A percentile compares a stretch with the other conserved stretches of the same genome.
phyloP scores from a whole-genome alignment of 805 yeast genomes.

The Schwanniomyces polymorphus region DNA sequence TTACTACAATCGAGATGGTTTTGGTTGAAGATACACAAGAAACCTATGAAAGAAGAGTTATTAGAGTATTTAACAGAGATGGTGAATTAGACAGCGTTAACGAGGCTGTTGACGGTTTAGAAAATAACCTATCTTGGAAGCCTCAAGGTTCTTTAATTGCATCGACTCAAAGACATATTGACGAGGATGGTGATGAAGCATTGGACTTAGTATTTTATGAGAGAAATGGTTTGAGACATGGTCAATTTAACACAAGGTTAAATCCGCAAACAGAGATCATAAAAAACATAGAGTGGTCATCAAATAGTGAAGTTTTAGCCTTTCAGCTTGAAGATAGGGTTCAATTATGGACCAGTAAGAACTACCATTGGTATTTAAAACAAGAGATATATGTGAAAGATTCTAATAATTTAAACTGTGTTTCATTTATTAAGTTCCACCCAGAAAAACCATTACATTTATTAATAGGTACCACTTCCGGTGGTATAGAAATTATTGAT shows the following conservation, averaged over 20 bases:
- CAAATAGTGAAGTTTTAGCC: slow-evolving; percentile 76
- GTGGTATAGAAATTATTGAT: slow-evolving; percentile 60
- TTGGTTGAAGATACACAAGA: slow-evolving; percentile 39
- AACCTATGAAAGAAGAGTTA: slow-evolving; percentile 60
- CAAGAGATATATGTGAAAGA: slow-evolving; percentile 56
- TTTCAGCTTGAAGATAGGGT: slow-evolving; percentile 60
- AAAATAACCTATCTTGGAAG: slow-evolving; percentile 76
- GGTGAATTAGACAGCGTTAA: slow-evolving; percentile 79
- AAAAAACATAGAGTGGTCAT: slow-evolving; percentile 69
- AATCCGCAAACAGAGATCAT: slow-evolving; percentile 48
- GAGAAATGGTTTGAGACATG: slow-evolving; percentile 89
- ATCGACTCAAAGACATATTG: slow-evolving; percentile 66
- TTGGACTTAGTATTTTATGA: slow-evolving; percentile 78
- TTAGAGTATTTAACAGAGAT: slow-evolving; percentile 79
- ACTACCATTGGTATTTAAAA: slow-evolving; percentile 94
- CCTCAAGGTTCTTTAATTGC: slow-evolving; percentile 90
- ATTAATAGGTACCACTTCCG: slow-evolving; percentile 55
- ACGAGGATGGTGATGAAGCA: slow-evolving; percentile 49
- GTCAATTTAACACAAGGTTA: slow-evolving; percentile 73
- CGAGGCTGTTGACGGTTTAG: slow-evolving; percentile 85
- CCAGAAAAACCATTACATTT: slow-evolving; percentile 83
- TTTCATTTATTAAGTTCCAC: slow-evolving; percentile 68
- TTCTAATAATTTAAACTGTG: slow-evolving; percentile 24
- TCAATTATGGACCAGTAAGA: slow-evolving; percentile 89
- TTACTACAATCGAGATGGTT: slow-evolving; percentile 60